These are phyloP conservation scores for Magnolia changhungtana DNA, from an alignment of 164 flowering plant species.

Conservation along the genomic window DNA sequence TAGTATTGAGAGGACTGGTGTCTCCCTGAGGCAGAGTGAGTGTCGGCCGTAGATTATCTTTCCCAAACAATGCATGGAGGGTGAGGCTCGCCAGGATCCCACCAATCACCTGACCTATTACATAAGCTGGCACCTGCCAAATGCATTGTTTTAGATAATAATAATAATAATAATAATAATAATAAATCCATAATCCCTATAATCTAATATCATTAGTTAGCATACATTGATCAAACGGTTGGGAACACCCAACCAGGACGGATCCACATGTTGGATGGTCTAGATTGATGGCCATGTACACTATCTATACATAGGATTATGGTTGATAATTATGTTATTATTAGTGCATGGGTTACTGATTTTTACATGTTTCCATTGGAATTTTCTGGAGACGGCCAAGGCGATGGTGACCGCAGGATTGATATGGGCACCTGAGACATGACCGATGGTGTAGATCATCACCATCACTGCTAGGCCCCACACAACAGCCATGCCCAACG, in stretches of 20 bases:
- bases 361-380: constrained; percentile 38
- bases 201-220: not conserved
- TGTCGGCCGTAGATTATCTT: constrained; percentile 10
- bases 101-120: constrained; percentile 35
- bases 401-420: constrained; percentile 57
- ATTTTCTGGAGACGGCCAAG: constrained; percentile 35
- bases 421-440: constrained; percentile 57
- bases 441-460: constrained; percentile 39
- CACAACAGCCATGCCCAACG: constrained; percentile 32
- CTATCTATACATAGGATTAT: not conserved
- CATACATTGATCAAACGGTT: not conserved
- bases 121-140: constrained; percentile 41
- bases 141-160: not conserved
- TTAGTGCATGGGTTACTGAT: not conserved
- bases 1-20: constrained; percentile 22
- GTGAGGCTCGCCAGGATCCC: constrained; percentile 36
- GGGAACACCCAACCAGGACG: no score
- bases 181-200: not conserved
- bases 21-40: constrained; percentile 13
- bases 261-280: no score
- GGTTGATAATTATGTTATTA: not conserved
- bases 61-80: constrained; percentile 25
- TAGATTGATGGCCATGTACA: no score
- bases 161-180: no score
- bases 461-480: constrained; percentile 38